Conservation (phyloP, 805 yeast genomes). For the Starmerella roubikii region DNA sequence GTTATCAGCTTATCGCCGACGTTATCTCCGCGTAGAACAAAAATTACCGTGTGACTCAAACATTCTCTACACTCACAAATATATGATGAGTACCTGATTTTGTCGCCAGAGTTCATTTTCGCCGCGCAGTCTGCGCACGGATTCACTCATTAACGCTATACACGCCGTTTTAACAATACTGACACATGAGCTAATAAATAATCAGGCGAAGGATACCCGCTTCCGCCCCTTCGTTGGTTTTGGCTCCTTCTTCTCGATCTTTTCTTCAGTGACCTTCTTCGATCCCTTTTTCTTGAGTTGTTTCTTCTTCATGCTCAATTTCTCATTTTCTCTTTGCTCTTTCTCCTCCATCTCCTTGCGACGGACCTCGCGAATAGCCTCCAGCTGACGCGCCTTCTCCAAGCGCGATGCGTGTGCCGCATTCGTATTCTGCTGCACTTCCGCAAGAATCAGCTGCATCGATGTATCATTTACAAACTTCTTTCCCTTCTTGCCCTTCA, state of each 20-base stretch:
- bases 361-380: constrained; percentile 76
- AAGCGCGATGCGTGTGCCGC: constrained; percentile 71
- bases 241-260: not conserved
- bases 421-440: constrained; percentile 73
- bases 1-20: too few species aligned
- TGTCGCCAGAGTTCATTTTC: too few species aligned
- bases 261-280: too few species aligned
- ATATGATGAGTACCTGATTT: too few species aligned
- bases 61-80: too few species aligned
- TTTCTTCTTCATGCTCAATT: constrained; percentile 60
- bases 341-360: constrained; percentile 76
- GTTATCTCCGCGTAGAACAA: too few species aligned
- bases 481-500: constrained; percentile 72
- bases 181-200: not conserved
- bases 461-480: constrained; percentile 48
- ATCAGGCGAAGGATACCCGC: constrained; percentile 14
- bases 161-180: not conserved
- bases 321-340: constrained; percentile 54
- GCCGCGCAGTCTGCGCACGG: too few species aligned
- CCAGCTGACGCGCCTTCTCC: constrained; percentile 78
- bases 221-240: constrained; percentile 4
- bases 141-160: too few species aligned
- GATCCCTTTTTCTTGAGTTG: constrained; percentile 52
- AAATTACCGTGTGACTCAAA: too few species aligned
- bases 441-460: constrained; percentile 57